Evolutionary conservation across 768 basidiomycete genomes (phyloP).

Genomic region (Suillus tomentosus): DNA sequence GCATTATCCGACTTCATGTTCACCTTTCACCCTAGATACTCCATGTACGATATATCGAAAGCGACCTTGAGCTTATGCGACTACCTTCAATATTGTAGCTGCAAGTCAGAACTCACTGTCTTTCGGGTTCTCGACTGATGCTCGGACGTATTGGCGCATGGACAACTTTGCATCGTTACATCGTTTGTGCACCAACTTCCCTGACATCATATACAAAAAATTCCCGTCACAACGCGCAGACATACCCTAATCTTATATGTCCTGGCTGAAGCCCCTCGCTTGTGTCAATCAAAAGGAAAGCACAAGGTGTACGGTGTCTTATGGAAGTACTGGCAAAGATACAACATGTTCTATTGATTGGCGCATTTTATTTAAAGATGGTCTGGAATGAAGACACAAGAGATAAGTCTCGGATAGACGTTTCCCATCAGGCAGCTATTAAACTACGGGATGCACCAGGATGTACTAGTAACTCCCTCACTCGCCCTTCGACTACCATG

Average conservation of each 20-base stretch:
- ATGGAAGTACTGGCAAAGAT: too few species aligned
- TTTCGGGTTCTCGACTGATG: conserved; percentile 41
- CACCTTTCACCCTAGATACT: neutral
- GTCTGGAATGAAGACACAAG: too few species aligned
- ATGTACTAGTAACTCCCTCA: too few species aligned
- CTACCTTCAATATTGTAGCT: conserved; percentile 42
- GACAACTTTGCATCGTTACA: conserved; percentile 49
- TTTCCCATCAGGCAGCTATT: too few species aligned
- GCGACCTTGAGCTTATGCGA: too few species aligned
- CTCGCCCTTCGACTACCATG: too few species aligned
- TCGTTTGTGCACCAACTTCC: conserved; percentile 26
- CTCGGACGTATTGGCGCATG: conserved; percentile 42
- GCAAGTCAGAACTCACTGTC: conserved; percentile 45
- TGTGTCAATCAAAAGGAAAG: too few species aligned
- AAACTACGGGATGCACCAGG: too few species aligned
- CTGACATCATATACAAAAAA: neutral
- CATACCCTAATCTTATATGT: neutral
- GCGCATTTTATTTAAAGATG: too few species aligned
- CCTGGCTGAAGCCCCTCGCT: neutral
- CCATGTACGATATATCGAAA: neutral
- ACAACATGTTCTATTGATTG: too few species aligned
- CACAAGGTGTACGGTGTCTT: too few species aligned
- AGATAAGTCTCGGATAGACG: too few species aligned
- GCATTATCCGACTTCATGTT: neutral
- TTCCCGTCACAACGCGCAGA: neutral